Evolutionary conservation across 768 basidiomycete genomes (phyloP).

Genomic region (Wakefieldia striispora): DNA sequence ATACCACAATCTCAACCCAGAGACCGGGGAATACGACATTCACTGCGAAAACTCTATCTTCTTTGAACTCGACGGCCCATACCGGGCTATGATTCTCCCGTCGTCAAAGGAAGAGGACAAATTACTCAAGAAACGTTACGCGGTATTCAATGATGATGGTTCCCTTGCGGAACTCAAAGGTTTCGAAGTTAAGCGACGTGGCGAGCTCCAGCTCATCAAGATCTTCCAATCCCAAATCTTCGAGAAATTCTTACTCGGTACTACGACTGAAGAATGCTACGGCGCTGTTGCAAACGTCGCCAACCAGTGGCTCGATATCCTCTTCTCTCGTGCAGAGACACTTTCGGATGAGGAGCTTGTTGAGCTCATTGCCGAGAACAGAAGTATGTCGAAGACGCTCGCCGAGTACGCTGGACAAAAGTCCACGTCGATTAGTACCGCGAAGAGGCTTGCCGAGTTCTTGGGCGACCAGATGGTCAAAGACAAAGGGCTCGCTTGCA

Average conservation of each 20-base stretch:
- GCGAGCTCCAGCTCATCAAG: slow-evolving; percentile 97
- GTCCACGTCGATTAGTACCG: slow-evolving; percentile 97
- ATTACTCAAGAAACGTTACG: slow-evolving; percentile 96
- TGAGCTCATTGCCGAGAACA: slow-evolving; percentile 96
- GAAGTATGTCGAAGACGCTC: slow-evolving; percentile 96
- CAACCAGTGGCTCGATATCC: slow-evolving; percentile 95
- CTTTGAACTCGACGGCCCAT: slow-evolving; percentile 98
- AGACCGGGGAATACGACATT: slow-evolving; percentile 79
- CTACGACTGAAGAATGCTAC: slow-evolving; percentile 94
- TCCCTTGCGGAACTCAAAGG: slow-evolving; percentile 98
- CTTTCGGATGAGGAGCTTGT: slow-evolving; percentile 90
- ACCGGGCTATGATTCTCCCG: slow-evolving; percentile 98
- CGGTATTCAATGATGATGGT: slow-evolving; percentile 97
- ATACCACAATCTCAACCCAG: slow-evolving; percentile 88
- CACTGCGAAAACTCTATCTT: slow-evolving; percentile 98
- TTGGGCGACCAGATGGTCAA: slow-evolving; percentile 98
- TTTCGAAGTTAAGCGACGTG: slow-evolving; percentile 97
- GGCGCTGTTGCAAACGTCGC: slow-evolving; percentile 90
- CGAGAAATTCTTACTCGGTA: slow-evolving; percentile 92
- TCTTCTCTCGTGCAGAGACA: slow-evolving; percentile 82
- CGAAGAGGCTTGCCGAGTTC: slow-evolving; percentile 92
- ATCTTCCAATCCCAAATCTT: slow-evolving; percentile 99
- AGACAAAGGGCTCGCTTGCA: slow-evolving; percentile 98
- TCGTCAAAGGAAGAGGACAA: slow-evolving; percentile 99
- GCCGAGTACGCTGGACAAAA: slow-evolving; percentile 97